Evolutionary conservation across 169 alveolate genomes (phyloP).

Genomic region (Plasmodium gonderi): DNA sequence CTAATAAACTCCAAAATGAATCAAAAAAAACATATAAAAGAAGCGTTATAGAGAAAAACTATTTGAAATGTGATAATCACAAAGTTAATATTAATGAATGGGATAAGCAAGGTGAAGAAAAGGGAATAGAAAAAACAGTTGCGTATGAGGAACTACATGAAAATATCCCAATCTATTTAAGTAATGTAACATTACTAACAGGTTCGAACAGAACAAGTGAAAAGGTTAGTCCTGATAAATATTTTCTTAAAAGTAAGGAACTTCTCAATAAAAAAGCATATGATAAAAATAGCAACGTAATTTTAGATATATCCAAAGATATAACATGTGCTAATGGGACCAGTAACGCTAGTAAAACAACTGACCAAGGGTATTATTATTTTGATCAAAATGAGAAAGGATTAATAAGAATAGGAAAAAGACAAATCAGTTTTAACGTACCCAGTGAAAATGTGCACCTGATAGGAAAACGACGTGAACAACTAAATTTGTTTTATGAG

Average conservation of each 20-base stretch:
- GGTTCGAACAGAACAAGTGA: neutral
- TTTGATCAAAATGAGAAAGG: neutral
- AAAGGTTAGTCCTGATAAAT: neutral
- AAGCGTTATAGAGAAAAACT: neutral
- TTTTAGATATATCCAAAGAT: neutral
- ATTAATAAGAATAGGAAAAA: neutral
- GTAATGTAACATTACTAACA: neutral
- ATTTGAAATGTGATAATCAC: neutral
- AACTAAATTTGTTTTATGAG: neutral
- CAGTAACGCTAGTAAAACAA: neutral
- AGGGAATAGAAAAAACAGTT: neutral
- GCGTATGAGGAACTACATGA: neutral
- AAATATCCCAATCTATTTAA: neutral
- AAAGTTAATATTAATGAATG: neutral
- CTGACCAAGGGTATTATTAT: neutral
- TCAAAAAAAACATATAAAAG: neutral
- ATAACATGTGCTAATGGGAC: neutral
- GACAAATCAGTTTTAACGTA: neutral
- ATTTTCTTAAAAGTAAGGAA: neutral
- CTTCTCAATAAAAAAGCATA: neutral
- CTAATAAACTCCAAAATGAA: neutral
- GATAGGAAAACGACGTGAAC: neutral
- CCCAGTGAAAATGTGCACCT: neutral
- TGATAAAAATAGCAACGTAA: neutral
- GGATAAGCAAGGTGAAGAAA: neutral